Base-by-base conservation (phyloP, 1,284 basidiomycete species). In the Ustilago cynodontis region DNA sequence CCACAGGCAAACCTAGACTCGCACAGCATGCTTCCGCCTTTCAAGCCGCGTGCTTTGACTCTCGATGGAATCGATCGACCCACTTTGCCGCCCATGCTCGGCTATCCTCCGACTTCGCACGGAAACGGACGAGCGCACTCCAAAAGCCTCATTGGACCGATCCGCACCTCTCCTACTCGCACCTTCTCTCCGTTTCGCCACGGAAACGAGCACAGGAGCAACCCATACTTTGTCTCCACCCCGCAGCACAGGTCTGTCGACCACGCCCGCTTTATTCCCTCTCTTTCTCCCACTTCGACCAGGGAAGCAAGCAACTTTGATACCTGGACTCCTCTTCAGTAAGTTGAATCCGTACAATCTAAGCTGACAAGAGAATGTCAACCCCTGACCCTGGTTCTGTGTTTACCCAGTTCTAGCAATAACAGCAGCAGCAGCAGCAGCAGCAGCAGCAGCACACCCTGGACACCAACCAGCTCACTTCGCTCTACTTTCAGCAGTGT, bases 401-500 rank as follows among this genome's bases (percentile, higher is more conserved):
- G n/a, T n/a, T n/a, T n/a, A n/a, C n/a, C n/a, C n/a, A n/a, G n/a
- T n/a, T n/a, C n/a, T n/a, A n/a, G n/a, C n/a, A n/a, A n/a, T n/a
- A n/a, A n/a, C n/a, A n/a, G n/a, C n/a, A n/a, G n/a, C n/a, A 5
- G 9, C 47, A 13, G 1, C 13, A n/a, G 2, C 24, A 26, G 35
- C 45, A 62, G 59, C 31, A 18, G 2, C 16, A 20, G 18, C 55
- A 61, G 54, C 33, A 29, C 39, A n/a, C 47, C 59, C 10, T 55
- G 60, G 63, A 67, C 70, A 20, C 70, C 70, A 2, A 72, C 64
- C 37, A 72, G 70, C 70, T 72, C 64, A 33, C 31, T 72, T 1
- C 70, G 70, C 20, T 66, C 64, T 31, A 72, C 70, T 4, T 63
- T 59, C 28, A 43, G 18, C 18, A 47, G 22, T 11, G 18, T 35